phyloP scores from a whole-genome alignment of 2,329 filamentous ascomycete genomes.

The Ophiosphaerella narmari region DNA sequence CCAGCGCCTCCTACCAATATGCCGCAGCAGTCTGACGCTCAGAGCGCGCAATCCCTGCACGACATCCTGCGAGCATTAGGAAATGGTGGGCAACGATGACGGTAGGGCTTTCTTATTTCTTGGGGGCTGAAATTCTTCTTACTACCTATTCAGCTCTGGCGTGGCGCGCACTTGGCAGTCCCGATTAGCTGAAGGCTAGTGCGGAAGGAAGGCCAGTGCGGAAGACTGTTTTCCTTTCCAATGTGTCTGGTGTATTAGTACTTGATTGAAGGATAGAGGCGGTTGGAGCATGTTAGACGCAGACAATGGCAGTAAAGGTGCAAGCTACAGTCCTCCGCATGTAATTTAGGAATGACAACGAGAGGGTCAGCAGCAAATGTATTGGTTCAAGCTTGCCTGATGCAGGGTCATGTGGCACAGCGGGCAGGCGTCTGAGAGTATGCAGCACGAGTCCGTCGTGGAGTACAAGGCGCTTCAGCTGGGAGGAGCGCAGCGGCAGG shows the following conservation, averaged over 20 bases:
- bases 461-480: slow-evolving; percentile 2
- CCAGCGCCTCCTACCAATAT: slow-evolving; percentile 23
- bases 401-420: neutral
- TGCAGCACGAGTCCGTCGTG: slow-evolving; percentile 6
- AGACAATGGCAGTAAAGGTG: too few relatives aligned
- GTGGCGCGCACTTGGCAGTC: neutral
- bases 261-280: neutral
- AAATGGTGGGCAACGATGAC: slow-evolving; percentile 14
- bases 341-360: neutral
- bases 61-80: slow-evolving; percentile 38
- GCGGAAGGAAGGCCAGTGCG: too few relatives aligned
- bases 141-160: too few relatives aligned
- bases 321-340: neutral
- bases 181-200: neutral
- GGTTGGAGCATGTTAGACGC: neutral
- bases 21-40: slow-evolving; percentile 23
- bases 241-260: neutral
- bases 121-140: too few relatives aligned
- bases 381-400: too few relatives aligned
- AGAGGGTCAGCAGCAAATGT: neutral
- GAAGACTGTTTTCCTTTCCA: neutral
- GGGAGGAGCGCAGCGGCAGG: too few relatives aligned
- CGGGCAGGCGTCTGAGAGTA: slow-evolving; percentile 13
- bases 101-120: too few relatives aligned
- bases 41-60: slow-evolving; percentile 32